Conservation (phyloP, 2,329 filamentous ascomycete species). For the Neophaeococcomyces mojaviensis region DNA sequence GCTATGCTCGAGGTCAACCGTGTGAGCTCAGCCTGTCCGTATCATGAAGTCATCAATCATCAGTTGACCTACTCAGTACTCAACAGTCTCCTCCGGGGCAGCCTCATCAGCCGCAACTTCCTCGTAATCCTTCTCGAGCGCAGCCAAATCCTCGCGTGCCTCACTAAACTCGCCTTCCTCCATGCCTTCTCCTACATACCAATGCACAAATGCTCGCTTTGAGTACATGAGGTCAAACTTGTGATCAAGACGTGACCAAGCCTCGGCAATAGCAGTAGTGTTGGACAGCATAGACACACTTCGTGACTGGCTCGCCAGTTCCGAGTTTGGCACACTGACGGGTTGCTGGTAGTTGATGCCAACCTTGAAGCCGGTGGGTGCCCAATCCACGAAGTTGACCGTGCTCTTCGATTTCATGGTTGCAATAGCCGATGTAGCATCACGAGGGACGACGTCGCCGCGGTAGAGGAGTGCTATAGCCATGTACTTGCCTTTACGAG, state of each 20-base stretch:
- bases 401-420: conserved; percentile 57
- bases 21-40: not conserved
- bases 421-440: conserved; percentile 53
- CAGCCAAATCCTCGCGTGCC: conserved; percentile 76
- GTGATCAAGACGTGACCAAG: conserved; percentile 57
- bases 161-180: conserved; percentile 87
- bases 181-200: conserved; percentile 83
- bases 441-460: conserved; percentile 57
- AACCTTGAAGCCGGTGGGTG: conserved; percentile 62
- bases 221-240: conserved; percentile 66
- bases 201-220: conserved; percentile 64
- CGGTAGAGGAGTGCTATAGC: conserved; percentile 60
- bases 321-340: conserved; percentile 44
- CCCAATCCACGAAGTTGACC: conserved; percentile 63
- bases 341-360: conserved; percentile 58
- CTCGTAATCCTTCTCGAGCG: conserved; percentile 79
- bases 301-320: conserved; percentile 48
- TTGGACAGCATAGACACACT: conserved; percentile 58
- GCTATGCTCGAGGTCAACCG: too few species aligned
- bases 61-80: not conserved
- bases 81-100: conserved; percentile 31
- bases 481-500: conserved; percentile 62
- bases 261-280: conserved; percentile 60
- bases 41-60: not conserved
- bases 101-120: conserved; percentile 66